phyloP scores from a whole-genome alignment of 495 filamentous ascomycete species.

The Trichoderma asperelloides region DNA sequence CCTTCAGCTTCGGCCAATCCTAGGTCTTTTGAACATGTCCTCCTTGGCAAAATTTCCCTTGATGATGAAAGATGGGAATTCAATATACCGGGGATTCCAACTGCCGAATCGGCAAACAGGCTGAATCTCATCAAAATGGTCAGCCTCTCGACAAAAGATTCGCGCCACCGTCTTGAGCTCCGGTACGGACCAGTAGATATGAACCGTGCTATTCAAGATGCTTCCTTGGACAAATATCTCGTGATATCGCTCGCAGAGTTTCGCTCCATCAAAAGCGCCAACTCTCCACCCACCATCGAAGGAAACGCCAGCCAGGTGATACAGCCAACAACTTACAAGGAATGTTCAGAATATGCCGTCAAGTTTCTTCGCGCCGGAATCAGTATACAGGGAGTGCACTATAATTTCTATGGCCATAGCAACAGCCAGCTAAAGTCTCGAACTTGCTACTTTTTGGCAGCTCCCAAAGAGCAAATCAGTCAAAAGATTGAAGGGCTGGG shows the following conservation, averaged over 20 bases:
- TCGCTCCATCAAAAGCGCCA: constrained; percentile 18
- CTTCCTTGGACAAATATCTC: constrained; percentile 25
- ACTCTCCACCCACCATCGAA: not conserved
- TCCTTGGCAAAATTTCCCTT: constrained; percentile 20
- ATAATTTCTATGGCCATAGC: constrained; percentile 45
- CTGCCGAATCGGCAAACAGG: constrained; percentile 15
- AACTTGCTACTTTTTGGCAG: constrained; percentile 38
- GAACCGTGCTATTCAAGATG: constrained; percentile 28
- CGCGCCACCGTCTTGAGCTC: constrained; percentile 23
- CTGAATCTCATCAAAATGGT: constrained; percentile 26
- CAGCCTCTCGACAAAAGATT: constrained; percentile 22
- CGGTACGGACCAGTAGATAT: constrained; percentile 18
- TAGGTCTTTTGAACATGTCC: constrained; percentile 17
- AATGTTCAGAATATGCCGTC: constrained; percentile 34
- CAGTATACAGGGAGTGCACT: constrained; percentile 29
- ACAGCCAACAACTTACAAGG: constrained; percentile 26
- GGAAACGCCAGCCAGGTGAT: not conserved
- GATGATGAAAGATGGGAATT: constrained; percentile 26
- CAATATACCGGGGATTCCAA: constrained; percentile 21
- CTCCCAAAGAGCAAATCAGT: constrained; percentile 27
- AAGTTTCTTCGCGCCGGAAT: constrained; percentile 32
- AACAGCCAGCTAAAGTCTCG: constrained; percentile 45
- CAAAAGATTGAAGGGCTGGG: constrained; percentile 33
- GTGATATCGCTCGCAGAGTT: constrained; percentile 34
- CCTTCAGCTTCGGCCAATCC: constrained; percentile 10